Evolutionary conservation across 345 rosid species (phyloP), one percentile per base, ranked within the genome.

Genomic region (Citrus reticulata): DNA sequence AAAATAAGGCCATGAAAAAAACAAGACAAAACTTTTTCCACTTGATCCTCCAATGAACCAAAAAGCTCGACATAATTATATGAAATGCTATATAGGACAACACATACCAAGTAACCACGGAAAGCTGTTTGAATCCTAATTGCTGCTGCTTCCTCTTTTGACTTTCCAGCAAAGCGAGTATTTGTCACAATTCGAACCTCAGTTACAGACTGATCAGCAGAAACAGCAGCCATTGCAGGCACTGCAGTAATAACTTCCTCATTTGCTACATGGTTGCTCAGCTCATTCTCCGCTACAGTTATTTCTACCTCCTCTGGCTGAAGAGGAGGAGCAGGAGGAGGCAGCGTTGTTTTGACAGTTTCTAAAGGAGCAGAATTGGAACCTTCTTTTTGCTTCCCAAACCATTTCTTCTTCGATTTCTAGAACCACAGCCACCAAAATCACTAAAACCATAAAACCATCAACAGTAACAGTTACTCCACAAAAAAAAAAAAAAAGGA

Each of bases 51-150:
- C 32, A 40, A 25, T 24, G 22, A 20, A 69, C 35, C 73, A 42
- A 69, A 25, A 14, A 34, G 51, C 72, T 42, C 34, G 42, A 42
- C 35, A 9, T 8, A 34, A 62, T 60, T 13, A 2, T 24, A 57
- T n/a, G 22, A 75, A 57, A 78, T 25, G 63, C 42, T n/a, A 9
- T n/a, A 9, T 39, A 65, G n/a, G 29, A 61, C 13, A 73, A 66
- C 62, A 68, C 85, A 57, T 84, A 91, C 99, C 98, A 90, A 70
- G 74, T 93, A 92, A 58, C 94, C 95, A 76, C 98, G 90, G 82
- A 94, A 93, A 30, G 95, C 84, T 46, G 95, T 91, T 87, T 96
- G 99, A 85, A 96, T 93, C 85, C 85, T 86, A 81, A 94, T 89
- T 6, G 97, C 98, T n/a, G 98, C 95, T 0, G 70, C 92, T 88